These are phyloP conservation scores for Crithidia sp. DNA, from an alignment of 208 protist genomes.

Conservation along the genomic window DNA sequence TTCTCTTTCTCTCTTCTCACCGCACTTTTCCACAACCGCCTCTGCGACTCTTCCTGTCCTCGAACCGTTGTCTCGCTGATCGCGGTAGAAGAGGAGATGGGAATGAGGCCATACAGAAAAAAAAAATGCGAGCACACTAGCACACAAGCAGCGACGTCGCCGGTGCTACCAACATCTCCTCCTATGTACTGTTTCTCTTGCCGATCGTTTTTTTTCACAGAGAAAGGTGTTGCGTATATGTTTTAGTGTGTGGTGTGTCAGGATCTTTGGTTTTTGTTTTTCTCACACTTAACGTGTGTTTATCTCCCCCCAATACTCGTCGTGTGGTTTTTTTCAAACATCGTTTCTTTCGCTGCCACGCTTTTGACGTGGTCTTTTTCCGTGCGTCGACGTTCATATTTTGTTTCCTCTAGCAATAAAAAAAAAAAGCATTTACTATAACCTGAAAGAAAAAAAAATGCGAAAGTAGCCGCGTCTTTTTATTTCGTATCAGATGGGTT, in stretches of 20 bases:
- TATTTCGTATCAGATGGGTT: no score
- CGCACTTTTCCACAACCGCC: not conserved
- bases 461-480: not conserved
- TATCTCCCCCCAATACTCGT: no score
- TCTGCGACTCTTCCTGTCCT: not conserved
- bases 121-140: not conserved
- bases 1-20: not conserved
- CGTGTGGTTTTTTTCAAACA: not conserved
- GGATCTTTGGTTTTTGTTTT: no score
- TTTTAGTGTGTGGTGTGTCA: no score
- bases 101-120: not conserved
- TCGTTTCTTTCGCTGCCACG: not conserved
- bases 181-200: no score
- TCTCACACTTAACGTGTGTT: no score
- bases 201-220: not conserved
- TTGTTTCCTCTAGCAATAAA: not conserved
- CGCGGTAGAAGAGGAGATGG: not conserved
- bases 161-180: no score
- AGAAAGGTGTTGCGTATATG: no score
- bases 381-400: not conserved
- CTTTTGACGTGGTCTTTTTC: no score
- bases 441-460: not conserved
- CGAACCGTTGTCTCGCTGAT: not conserved
- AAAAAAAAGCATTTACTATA: not conserved
- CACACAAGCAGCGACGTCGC: no score